A percentile compares a stretch with the other conserved stretches of the same genome.
phyloP scores from a whole-genome alignment of 176 grass and related monocot genomes.

The Aechmea fasciata region DNA sequence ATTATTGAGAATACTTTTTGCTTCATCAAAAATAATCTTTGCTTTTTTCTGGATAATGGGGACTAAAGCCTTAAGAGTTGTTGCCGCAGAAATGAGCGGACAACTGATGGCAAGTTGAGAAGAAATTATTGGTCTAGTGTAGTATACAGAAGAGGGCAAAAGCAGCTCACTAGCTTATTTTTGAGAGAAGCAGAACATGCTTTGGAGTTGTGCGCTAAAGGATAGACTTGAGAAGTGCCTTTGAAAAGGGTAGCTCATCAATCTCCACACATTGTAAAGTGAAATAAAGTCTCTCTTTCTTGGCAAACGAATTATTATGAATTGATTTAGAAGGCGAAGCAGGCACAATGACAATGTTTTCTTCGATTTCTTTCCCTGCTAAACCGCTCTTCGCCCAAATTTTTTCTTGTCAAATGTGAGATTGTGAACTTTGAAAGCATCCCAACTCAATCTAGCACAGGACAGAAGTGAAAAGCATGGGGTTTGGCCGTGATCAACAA shows the following conservation, averaged over 20 bases:
- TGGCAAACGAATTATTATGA: not conserved
- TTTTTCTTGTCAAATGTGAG: not conserved
- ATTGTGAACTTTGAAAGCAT: too few species aligned
- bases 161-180: constrained; percentile 60
- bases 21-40: not conserved
- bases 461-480: too few species aligned
- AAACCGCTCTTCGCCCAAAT: not conserved
- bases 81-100: constrained; percentile 15
- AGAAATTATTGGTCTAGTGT: constrained; percentile 35
- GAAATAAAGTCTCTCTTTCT: not conserved
- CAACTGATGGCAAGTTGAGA: not conserved
- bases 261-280: not conserved
- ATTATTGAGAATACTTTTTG: not conserved
- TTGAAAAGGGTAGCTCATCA: not conserved
- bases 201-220: constrained; percentile 41
- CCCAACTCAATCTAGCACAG: too few species aligned
- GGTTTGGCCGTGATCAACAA: too few species aligned
- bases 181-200: constrained; percentile 55
- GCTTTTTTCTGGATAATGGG: too few species aligned
- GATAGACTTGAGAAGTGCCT: constrained; percentile 24
- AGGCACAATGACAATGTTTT: not conserved
- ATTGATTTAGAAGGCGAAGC: not conserved
- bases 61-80: not conserved
- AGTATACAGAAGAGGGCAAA: constrained; percentile 81
- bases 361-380: not conserved